Evolutionary conservation across 1,284 basidiomycete genomes (phyloP), one percentile per base, ranked within the genome.

Genomic region (Sporisorium exsertum): DNA sequence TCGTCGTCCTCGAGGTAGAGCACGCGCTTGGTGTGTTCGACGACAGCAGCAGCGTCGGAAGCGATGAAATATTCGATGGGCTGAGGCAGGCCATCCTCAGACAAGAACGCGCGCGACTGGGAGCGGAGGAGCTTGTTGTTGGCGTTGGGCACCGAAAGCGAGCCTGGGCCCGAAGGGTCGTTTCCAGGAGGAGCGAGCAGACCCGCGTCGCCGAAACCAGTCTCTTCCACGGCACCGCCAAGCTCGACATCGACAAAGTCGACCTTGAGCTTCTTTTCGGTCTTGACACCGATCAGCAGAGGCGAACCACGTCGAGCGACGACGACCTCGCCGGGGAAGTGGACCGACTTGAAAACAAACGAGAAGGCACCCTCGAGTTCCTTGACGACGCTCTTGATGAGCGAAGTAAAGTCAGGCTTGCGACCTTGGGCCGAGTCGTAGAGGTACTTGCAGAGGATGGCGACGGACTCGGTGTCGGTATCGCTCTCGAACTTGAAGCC

Each of bases 41-140:
- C 91, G 81, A 99, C 92, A 58, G 97, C 97, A 47, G 93, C 89
- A 32, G 97, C 96, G 84, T 99, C 97, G 7, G 96, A 98, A 10
- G 97, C 97, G 81, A 99, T 92, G 88, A 99, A 99, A 90, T 96
- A 99, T 86, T 99, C 97, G 87, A 99, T 99, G 49, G 97, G 97
- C 85, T 98, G 95, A 52, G 97, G 95, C 84, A 96, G 91, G 68
- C 97, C 97, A 87, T 97, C 95, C 85, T 99, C 97, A 26, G 94
- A 94, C 88, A 99, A 93, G 90, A 99, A 99, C 35, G 96, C 95
- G 35, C 97, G 93, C 58, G 96, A 98, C 87, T 98, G 95, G 47
- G 94, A 93, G 80, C 95, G 93, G 81, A 94, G 90, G 67, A 98
- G 91, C 88, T 96, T 97, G 75, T 83, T 81, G 71, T 77, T 79